phyloP scores from a whole-genome alignment of 495 filamentous ascomycete genomes.

The Podospora didyma region DNA sequence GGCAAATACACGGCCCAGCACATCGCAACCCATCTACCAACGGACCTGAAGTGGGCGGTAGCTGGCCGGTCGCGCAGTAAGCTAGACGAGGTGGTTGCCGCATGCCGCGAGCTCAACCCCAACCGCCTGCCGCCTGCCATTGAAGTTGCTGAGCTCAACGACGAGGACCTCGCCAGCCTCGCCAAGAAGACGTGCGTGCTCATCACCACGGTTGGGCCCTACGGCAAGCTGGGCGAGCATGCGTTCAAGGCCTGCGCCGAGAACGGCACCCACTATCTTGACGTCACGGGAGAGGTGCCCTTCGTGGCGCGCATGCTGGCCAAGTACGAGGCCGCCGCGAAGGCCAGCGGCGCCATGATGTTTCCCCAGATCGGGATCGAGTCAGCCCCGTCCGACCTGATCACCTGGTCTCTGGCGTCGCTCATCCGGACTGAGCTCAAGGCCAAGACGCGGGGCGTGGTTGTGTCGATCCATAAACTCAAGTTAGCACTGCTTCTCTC shows the following conservation, averaged over 20 bases:
- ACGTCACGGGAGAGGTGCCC: slow-evolving; percentile 82
- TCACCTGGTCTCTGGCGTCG: slow-evolving; percentile 66
- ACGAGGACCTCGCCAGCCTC: slow-evolving; percentile 58
- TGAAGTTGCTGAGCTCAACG: slow-evolving; percentile 61
- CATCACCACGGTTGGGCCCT: slow-evolving; percentile 85
- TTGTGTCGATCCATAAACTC: slow-evolving; percentile 58
- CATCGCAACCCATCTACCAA: slow-evolving; percentile 69
- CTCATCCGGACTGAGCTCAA: slow-evolving; percentile 55
- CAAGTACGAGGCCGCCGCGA: slow-evolving; percentile 73
- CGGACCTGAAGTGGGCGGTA: slow-evolving; percentile 82
- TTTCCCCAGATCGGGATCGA: slow-evolving; percentile 86
- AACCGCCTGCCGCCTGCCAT: slow-evolving; percentile 67
- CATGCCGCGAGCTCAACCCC: slow-evolving; percentile 61
- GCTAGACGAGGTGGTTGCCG: slow-evolving; percentile 61
- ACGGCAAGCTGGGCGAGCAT: slow-evolving; percentile 68
- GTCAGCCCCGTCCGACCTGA: slow-evolving; percentile 76
- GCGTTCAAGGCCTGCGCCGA: slow-evolving; percentile 86
- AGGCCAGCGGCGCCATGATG: slow-evolving; percentile 73
- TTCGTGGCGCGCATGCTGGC: slow-evolving; percentile 77
- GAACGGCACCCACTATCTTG: slow-evolving; percentile 87
- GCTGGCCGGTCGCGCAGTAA: slow-evolving; percentile 77
- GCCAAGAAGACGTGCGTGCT: slow-evolving; percentile 72
- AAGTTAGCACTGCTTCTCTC: slow-evolving; percentile 38
- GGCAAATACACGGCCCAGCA: slow-evolving; percentile 74
- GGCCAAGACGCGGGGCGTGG: slow-evolving; percentile 54